Evolutionary conservation across 805 yeast species (phyloP), one percentile per base, ranked within the genome.

Genomic region (Saturnispora ahearnii): DNA sequence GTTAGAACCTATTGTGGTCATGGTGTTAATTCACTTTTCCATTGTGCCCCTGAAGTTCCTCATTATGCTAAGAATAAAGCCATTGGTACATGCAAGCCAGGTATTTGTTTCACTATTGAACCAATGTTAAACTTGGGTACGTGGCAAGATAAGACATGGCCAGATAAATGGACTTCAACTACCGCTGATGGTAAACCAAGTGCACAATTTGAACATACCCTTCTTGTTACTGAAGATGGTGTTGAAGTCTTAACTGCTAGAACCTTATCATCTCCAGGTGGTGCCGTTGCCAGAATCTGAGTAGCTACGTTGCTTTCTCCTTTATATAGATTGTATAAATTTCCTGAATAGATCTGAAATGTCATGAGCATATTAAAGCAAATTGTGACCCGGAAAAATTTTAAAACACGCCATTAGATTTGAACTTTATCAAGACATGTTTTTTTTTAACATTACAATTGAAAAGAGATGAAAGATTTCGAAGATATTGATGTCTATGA

Each of bases 71-170:
- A 81, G 59, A 93, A 90, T 71, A 91, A 91, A 71, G 87, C 96
- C 7, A 75, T 90, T 44, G 99, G 99, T 52, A 81, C 87, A 42
- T 90, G 93, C 72, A 87, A 87, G 65, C 91, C 96, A 22, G 99
- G 99, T 22, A 86, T 90, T 84, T 88, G 87, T 12, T 93, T 93
- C 73, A 93, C 99, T 22, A 87, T 93, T 51, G 99, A 93, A 69
- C 99, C 99, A 43, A 93, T 93, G 99, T 78, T 93, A 57, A 85
- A 87, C 63, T 71, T 81, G 56, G 99, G 99, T 8, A 71, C 84
- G 0, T 84, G 78, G 71, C 78, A 78, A 61, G 98, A 90, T 66
- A 68, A 77, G 52, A 73, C 81, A 50, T 93, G 99, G 99, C 99
- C 99, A 3, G 99, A 93, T 66, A 85, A 87, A 66, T 93, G 99